These are phyloP conservation scores for Lachnellula subtilissima DNA, from an alignment of 2,329 filamentous ascomycete species.

Conservation along the genomic window DNA sequence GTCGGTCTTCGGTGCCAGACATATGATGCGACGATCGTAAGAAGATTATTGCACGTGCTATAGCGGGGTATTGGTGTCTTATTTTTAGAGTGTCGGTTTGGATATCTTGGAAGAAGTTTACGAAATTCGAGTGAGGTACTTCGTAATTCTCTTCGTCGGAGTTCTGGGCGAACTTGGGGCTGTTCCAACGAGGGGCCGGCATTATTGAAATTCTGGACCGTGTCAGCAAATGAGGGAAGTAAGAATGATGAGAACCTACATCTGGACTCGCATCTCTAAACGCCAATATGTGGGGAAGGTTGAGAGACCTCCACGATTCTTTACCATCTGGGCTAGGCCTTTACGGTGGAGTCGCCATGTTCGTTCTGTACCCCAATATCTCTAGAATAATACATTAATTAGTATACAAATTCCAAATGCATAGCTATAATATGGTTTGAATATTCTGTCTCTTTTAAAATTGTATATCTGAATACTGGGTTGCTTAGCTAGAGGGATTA, in stretches of 20 bases:
- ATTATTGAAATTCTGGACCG: constrained; percentile 26
- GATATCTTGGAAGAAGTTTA: constrained; percentile 1
- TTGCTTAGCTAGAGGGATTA: background rate
- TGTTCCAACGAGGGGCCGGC: constrained; percentile 27
- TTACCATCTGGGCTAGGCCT: constrained; percentile 32
- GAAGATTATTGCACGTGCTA: background rate
- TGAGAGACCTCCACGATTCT: constrained; percentile 31
- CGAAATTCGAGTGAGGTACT: background rate
- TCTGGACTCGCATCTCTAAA: constrained; percentile 21
- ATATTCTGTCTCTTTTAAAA: background rate
- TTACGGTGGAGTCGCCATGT: constrained; percentile 33
- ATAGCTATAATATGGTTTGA: background rate
- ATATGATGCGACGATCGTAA: background rate
- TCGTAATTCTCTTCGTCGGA: background rate
- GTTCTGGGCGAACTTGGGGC: background rate
- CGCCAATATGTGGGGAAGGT: constrained; percentile 31
- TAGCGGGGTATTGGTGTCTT: background rate
- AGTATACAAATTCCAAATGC: background rate
- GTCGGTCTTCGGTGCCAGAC: background rate
- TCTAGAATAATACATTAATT: constrained; percentile 1
- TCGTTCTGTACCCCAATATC: constrained; percentile 33
- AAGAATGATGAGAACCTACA: constrained; percentile 19
- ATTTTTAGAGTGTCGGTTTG: background rate
- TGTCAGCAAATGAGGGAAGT: background rate
- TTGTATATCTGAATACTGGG: background rate